A percentile compares a stretch with the other conserved stretches of the same genome.
These are phyloP conservation scores for Fraxinus excelsior DNA, from an alignment of 257 asterid genomes.

Conservation along the genomic window DNA sequence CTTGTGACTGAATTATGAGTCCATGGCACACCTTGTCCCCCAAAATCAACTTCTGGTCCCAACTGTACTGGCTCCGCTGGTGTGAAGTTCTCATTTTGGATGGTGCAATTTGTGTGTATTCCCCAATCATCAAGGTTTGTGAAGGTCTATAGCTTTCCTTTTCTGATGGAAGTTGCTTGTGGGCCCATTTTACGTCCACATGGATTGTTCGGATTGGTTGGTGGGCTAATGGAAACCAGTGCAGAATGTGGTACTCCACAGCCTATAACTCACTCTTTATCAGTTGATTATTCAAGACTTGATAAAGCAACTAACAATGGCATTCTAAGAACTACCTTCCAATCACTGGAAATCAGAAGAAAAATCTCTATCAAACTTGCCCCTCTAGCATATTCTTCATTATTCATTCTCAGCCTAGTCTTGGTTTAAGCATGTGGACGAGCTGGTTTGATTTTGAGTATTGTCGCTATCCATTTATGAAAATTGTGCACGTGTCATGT, in stretches of 20 bases:
- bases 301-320: conserved; percentile 24
- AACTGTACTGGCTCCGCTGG: not conserved
- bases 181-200: conserved; percentile 13
- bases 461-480: not conserved
- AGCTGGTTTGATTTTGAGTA: not conserved
- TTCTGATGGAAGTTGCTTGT: not conserved
- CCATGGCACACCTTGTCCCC: conserved; percentile 37
- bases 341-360: conserved; percentile 24
- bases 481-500: not conserved
- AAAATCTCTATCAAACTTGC: conserved; percentile 9
- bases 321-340: conserved; percentile 32
- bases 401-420: not conserved
- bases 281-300: conserved; percentile 6
- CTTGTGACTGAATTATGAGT: conserved; percentile 38
- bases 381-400: not conserved
- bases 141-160: not conserved
- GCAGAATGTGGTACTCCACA: conserved; percentile 14
- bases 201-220: conserved; percentile 24
- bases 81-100: not conserved
- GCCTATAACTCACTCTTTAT: not conserved
- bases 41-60: not conserved
- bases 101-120: not conserved
- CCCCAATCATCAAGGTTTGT: conserved; percentile 17
- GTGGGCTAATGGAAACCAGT: not conserved
- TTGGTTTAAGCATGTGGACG: not conserved